Evolutionary conservation across 1,284 basidiomycete genomes (phyloP).

Genomic region (Austroboletus olivaceoglutinosus): DNA sequence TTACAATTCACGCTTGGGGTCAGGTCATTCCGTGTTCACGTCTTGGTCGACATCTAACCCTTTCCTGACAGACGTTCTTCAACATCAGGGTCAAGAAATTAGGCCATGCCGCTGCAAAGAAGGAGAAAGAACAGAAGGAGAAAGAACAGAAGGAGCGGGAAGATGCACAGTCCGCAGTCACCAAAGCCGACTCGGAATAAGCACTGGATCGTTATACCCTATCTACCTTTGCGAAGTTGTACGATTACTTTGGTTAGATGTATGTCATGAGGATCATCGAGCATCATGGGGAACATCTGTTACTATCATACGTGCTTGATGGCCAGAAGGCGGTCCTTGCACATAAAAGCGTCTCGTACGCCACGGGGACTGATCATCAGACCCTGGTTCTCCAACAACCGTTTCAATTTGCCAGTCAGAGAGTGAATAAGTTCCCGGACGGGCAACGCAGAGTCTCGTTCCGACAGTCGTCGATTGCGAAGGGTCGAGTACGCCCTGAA

Average conservation of each 20-base stretch:
- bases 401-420: slow-evolving; percentile 65
- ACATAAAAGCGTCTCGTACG: slow-evolving; percentile 48
- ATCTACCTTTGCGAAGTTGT: not conserved
- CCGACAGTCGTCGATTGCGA: slow-evolving; percentile 42
- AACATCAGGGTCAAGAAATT: slow-evolving; percentile 67
- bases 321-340: slow-evolving; percentile 43
- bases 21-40: slow-evolving; percentile 8
- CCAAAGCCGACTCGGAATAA: slow-evolving; percentile 21
- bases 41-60: slow-evolving; percentile 1
- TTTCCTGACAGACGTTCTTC: slow-evolving; percentile 58
- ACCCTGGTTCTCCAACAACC: slow-evolving; percentile 47
- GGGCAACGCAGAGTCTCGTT: slow-evolving; percentile 55
- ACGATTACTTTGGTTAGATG: slow-evolving; percentile 6
- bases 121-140: slow-evolving; percentile 37
- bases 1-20: slow-evolving; percentile 31
- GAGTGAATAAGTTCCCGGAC: slow-evolving; percentile 64
- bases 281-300: slow-evolving; percentile 26
- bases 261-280: not conserved
- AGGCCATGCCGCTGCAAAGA: slow-evolving; percentile 52
- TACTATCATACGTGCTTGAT: slow-evolving; percentile 47
- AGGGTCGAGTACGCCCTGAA: slow-evolving; percentile 56
- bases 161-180: slow-evolving; percentile 23
- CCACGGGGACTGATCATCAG: slow-evolving; percentile 22
- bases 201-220: slow-evolving; percentile 3
- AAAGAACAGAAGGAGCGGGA: slow-evolving; percentile 29